These are phyloP conservation scores for Trichoderma breve DNA, from an alignment of 2,329 filamentous ascomycete species.

Conservation along the genomic window DNA sequence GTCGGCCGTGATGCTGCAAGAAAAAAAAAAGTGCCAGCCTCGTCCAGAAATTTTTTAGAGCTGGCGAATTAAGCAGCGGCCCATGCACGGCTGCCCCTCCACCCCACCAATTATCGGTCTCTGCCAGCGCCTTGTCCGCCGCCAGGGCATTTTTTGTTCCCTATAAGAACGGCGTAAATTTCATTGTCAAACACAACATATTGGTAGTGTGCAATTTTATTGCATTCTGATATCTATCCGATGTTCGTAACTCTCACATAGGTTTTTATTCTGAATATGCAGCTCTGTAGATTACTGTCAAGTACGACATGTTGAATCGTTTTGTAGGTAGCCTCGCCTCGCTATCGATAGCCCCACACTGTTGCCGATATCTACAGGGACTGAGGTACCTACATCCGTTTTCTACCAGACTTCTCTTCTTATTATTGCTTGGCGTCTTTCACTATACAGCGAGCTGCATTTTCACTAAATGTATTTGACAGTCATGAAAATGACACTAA, in stretches of 20 bases:
- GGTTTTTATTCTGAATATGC: background rate
- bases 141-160: background rate
- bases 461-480: background rate
- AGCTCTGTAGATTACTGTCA: background rate
- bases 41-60: constrained; percentile 36
- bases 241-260: background rate
- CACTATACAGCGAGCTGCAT: background rate
- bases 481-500: background rate
- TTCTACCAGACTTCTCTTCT: background rate
- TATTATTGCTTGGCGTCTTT: background rate
- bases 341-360: background rate
- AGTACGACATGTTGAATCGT: background rate
- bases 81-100: constrained; percentile 35
- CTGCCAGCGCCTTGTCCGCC: background rate
- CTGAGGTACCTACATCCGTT: background rate
- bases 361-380: background rate
- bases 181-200: background rate
- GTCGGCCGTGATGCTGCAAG: constrained; percentile 15
- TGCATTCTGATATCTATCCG: background rate
- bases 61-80: constrained; percentile 35
- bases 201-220: background rate
- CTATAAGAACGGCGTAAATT: background rate
- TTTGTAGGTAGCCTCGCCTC: background rate
- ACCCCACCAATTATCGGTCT: constrained; percentile 25
- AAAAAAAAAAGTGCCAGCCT: constrained; percentile 32